Base-by-base conservation (phyloP, 2,329 filamentous ascomycete genomes). In the Metarhizium humberi region DNA sequence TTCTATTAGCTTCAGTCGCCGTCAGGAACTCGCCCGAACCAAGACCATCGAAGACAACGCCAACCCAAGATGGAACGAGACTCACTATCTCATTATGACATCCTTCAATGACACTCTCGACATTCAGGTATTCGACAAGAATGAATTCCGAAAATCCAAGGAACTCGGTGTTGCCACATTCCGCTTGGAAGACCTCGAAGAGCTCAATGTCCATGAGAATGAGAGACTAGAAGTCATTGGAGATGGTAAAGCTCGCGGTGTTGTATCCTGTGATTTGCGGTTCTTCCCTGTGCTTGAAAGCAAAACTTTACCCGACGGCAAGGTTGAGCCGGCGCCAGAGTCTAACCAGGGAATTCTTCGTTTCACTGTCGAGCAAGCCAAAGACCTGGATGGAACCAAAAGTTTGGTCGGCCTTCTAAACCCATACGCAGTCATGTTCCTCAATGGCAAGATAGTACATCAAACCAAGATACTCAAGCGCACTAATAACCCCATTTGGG, bases 401-500 rank as follows among this genome's bases (percentile, higher is more conserved):
- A 96, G 91, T 71, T 75, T 99, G 66, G 85, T 97, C 57, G 94
- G 94, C 34, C 80, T 86, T 59, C 85, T 99, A 50, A 97, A 91
- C 71, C 94, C 94, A 2, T 99, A 97, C 62, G 92, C 90, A 10
- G 79, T 85, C 36, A 79, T 99, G 52, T 79, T 96, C 48, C 82
- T 99, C 62, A 99, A 99, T 64, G 88, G 90, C 59, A 95, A 94
- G 72, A 87, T 95, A 67, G 81, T 97, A 4, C 91, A 96, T 64
- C 80, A 84, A 55, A 95, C 92, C 53, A 90, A 91, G 73, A 95
- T 92, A 71, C 80, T 96, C 64, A 99, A 97, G 80, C 87, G 92
- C 58, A 97, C 91, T 57, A 99, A 99, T 74, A 94, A 96, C 64
- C 94, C 94, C 7, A 92, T 99, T 64, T 99, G 92, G 86, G 87